Base-by-base conservation (phyloP, 2,329 filamentous ascomycete genomes). In the Aspergillus sclerotialis region DNA sequence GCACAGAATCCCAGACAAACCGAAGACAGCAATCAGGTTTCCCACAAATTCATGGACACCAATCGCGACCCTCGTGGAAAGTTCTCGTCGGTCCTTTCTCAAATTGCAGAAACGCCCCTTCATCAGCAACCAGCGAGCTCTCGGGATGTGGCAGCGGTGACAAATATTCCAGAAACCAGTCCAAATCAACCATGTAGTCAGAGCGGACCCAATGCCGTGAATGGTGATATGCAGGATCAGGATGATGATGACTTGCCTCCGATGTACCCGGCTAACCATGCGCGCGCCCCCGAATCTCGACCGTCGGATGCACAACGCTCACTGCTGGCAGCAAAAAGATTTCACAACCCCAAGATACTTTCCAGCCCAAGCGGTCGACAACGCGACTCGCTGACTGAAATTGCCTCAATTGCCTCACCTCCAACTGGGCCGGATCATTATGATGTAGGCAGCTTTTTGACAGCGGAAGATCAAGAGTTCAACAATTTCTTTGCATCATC, bases 331-430 rank as follows among this genome's bases (percentile, higher is more conserved):
- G 32, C 50, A 11, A 60, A 52, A 28, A 40, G 13, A n/a, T 28
- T 46, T 7, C 33, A 33, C 4, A 45, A 49, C 16, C 45, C 53
- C 4, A 55, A 53, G 18, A 52, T 59, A 5, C 40, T 63, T 10
- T 65, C 62, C 2, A 67, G 59, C 38, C 63, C 57, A 21, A 61
- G 53, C 35, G 56, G 56, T 29, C 52, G 56, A 18, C 56, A 55
- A 33, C 58, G 61, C 27, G 53, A 56, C 33, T 50, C 53, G 32
- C 48, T 66, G 33, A 60, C 63, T 9, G 58, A 65, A 18, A 66
- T 69, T 43, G 63, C 63, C 15, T 52, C 58, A 1, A 63, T 66
- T 33, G 49, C 53, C 29, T 66, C 65, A 3, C 65, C 65, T 5
- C 53, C 60, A 30, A 48, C 55, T 31, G 49, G 45, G n/a, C 44